Evolutionary conservation across 176 grass and related monocot genomes (phyloP).

Genomic region (Musa itinerans): DNA sequence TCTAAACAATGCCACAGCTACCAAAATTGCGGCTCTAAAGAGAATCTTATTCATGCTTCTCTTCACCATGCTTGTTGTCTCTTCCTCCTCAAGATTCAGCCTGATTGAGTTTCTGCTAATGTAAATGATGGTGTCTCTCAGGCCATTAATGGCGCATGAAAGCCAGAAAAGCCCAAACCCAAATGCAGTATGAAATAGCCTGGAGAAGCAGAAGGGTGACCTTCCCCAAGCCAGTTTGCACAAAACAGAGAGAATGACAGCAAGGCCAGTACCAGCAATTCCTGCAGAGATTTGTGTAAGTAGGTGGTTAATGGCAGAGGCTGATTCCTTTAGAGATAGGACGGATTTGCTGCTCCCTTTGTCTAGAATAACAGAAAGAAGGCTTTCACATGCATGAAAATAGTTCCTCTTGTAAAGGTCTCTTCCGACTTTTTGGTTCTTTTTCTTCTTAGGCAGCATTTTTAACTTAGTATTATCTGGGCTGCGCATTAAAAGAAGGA

Average conservation of each 20-base stretch:
- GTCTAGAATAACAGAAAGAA: conserved; percentile 70
- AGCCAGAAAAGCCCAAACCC: conserved; percentile 94
- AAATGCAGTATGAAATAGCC: conserved; percentile 55
- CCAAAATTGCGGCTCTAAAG: conserved; percentile 41
- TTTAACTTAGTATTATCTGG: conserved; percentile 32
- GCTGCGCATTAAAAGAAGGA: conserved; percentile 20
- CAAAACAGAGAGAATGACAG: conserved; percentile 71
- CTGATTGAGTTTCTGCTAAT: conserved; percentile 40
- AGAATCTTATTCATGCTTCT: conserved; percentile 51
- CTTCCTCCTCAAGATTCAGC: conserved; percentile 39
- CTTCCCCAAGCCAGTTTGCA: conserved; percentile 52
- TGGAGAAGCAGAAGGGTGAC: conserved; percentile 32
- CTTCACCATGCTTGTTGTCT: conserved; percentile 39
- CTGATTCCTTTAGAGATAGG: conserved; percentile 56
- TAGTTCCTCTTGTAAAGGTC: conserved; percentile 58
- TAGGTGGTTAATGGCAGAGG: conserved; percentile 49
- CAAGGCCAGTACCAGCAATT: conserved; percentile 79
- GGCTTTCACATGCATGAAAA: conserved; percentile 63
- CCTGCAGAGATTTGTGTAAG: conserved; percentile 72
- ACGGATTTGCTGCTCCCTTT: conserved; percentile 33
- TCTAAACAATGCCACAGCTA: conserved; percentile 61
- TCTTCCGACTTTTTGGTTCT: conserved; percentile 42
- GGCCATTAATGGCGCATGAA: conserved; percentile 51
- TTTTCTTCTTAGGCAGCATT: conserved; percentile 58
- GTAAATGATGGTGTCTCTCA: conserved; percentile 55